These are phyloP conservation scores for Paspalum vaginatum DNA, from an alignment of 176 grass and related monocot genomes.

Conservation along the genomic window DNA sequence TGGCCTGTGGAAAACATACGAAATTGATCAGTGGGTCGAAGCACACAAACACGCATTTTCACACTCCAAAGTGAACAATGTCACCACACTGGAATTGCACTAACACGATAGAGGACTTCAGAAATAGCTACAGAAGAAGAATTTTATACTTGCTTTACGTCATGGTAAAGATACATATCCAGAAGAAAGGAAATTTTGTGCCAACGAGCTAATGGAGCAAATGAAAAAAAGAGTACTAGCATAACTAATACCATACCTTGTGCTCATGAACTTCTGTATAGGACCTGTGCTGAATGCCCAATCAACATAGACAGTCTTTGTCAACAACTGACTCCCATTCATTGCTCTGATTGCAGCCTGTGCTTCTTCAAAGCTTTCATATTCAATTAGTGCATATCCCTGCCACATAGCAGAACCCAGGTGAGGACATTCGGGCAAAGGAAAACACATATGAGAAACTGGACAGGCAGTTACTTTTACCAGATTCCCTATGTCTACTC, in stretches of 20 bases:
- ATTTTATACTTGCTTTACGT: neutral
- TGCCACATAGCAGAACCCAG: slow-evolving; percentile 36
- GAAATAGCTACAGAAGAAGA: neutral
- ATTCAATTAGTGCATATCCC: slow-evolving; percentile 75
- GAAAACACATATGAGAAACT: neutral
- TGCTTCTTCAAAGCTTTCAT: slow-evolving; percentile 61
- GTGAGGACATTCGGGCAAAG: neutral
- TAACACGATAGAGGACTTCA: neutral
- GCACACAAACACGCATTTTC: neutral
- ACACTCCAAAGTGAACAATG: neutral
- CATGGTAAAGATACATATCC: slow-evolving; percentile 10
- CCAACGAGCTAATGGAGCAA: slow-evolving; percentile 17
- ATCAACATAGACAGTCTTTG: slow-evolving; percentile 62
- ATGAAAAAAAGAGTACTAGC: neutral
- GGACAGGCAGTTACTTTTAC: neutral
- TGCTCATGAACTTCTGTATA: slow-evolving; percentile 28
- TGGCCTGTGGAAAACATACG: slow-evolving; percentile 37
- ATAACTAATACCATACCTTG: slow-evolving; percentile 25
- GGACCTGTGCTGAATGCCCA: slow-evolving; percentile 70
- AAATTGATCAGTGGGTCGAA: slow-evolving; percentile 10
- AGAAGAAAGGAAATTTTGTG: neutral
- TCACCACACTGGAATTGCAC: neutral
- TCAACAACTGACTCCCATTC: slow-evolving; percentile 58
- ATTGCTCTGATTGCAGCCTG: slow-evolving; percentile 50
- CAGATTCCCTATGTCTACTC: neutral